Conservation (phyloP, 257 asterid genomes). For the Przewalskia tangutica region DNA sequence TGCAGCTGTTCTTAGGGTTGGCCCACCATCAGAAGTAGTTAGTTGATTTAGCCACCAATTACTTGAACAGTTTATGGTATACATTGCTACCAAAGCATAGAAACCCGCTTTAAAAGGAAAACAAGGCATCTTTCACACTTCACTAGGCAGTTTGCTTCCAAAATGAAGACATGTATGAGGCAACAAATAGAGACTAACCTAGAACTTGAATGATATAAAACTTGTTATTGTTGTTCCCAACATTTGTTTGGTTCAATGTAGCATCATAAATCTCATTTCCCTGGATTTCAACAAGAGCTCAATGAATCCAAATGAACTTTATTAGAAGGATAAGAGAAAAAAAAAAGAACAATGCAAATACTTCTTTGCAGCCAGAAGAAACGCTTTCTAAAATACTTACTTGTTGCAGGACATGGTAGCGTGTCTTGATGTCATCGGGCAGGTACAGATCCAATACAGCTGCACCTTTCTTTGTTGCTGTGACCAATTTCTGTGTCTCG, state of each 20-base stretch:
- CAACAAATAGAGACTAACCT: constrained; percentile 30
- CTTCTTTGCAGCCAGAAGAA: not conserved
- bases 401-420: constrained; percentile 70
- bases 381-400: constrained; percentile 24
- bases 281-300: constrained; percentile 25
- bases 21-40: not conserved
- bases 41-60: not conserved
- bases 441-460: constrained; percentile 73
- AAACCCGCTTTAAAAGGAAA: not conserved
- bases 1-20: not conserved
- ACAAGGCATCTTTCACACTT: not conserved
- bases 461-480: constrained; percentile 69
- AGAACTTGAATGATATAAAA: constrained; percentile 47
- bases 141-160: not conserved
- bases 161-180: not conserved
- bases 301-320: not conserved
- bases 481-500: constrained; percentile 40
- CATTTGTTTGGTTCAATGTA: constrained; percentile 86
- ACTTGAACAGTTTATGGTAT: not conserved
- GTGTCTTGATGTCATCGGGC: constrained; percentile 67
- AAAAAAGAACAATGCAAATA: not conserved
- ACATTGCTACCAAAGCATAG: not conserved
- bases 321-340: not conserved
- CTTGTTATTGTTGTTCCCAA: constrained; percentile 83
- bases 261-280: constrained; percentile 77